Conservation (phyloP, 1,284 basidiomycete genomes). For the Pterulicium gracile region DNA sequence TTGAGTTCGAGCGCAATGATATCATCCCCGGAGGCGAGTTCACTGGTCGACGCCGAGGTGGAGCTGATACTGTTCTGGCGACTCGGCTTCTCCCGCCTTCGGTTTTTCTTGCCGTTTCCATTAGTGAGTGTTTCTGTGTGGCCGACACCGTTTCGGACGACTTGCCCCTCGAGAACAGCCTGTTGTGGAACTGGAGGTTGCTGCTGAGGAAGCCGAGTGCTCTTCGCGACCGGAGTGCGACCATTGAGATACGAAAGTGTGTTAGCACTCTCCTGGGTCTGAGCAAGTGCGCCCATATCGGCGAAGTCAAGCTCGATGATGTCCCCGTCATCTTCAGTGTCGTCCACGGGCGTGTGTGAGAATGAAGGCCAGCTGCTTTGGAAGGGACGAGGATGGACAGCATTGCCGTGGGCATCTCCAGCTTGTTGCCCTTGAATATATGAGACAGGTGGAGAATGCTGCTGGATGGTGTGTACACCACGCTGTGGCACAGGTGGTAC, state of each 20-base stretch:
- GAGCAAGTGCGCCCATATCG: conserved; percentile 57
- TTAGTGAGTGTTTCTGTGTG: conserved; percentile 9
- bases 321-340: conserved; percentile 22
- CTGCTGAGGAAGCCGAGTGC: background rate
- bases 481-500: no score
- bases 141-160: background rate
- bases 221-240: conserved; percentile 2
- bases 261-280: conserved; percentile 38
- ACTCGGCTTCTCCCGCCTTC: background rate
- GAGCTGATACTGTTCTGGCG: background rate
- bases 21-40: no score
- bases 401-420: no score
- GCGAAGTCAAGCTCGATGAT: conserved; percentile 63
- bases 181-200: background rate
- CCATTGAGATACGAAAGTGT: conserved; percentile 6
- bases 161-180: background rate
- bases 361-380: background rate
- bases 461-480: no score
- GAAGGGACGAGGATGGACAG: no score
- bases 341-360: background rate
- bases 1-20: no score
- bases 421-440: no score
- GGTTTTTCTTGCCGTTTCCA: background rate
- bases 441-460: no score
- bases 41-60: background rate